Base-by-base conservation (phyloP, 2,329 filamentous ascomycete species). In the Capronia americana region DNA sequence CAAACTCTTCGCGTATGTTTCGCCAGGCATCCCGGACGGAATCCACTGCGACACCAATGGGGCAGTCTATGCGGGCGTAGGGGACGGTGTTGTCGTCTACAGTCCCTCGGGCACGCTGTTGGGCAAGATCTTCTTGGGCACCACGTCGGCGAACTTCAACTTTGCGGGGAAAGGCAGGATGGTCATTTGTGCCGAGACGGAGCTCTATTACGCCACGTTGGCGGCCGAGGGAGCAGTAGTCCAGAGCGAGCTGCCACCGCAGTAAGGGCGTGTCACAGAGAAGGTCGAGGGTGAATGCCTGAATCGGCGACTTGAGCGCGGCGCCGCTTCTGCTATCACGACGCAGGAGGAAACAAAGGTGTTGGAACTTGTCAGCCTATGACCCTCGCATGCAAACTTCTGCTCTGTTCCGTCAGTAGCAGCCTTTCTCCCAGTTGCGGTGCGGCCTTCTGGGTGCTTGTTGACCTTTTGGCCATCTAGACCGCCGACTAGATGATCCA, bases 61-160 rank as follows among this genome's bases (percentile, higher is more conserved):
- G 2, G 87, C 87, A 72, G 81, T 87, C 1, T 87, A 85, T 75
- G 79, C 81, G 28, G 84, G 82, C 0, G 85, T 83, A 66, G 83
- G 82, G 0, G 85, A 87, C 71, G 85, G 85, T 0, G 76, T 87
- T 23, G 80, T 86, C 65, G 79, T 87, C 8, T 88, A 84, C 83
- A 81, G 78, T 63, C 73, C 79, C 0, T 78, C 78, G 0, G 85
- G 85, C 0, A 78, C 73, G 2, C 71, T 85, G 20, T 81, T 90
- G 70, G 78, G 83, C 2, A 90, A 89, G 77, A 85, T 90, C 54
- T 83, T 83, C 63, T 60, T 75, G 24, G 72, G 73, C 28, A 70
- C 66, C 12, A 74, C 73, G 4, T 70, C 68, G 20, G 70, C 71
- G 34, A 75, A 75, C 62, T 75, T 75, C 68, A 69, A 68, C 34